Percentiles rank a stretch among this genome's conserved stretches.
Conservation (phyloP, 2,329 filamentous ascomycete species). For the Cordyceps farinosa region DNA sequence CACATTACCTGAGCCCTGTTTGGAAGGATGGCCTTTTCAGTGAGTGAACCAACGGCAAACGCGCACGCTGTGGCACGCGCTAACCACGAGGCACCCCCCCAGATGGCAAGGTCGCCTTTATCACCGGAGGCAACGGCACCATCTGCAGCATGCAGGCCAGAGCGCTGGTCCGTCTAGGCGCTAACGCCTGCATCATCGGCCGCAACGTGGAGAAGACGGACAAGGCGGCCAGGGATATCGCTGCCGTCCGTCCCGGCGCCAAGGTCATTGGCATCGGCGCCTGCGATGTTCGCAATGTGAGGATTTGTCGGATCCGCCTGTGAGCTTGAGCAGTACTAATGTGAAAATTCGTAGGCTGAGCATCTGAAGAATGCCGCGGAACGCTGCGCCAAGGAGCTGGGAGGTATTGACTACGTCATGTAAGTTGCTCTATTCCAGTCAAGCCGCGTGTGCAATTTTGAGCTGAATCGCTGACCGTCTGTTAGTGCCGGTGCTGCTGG, state of each 20-base stretch:
- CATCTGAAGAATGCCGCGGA: constrained; percentile 71
- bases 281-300: constrained; percentile 70
- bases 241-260: constrained; percentile 70
- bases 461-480: background rate
- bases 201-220: constrained; percentile 88
- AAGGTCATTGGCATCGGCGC: constrained; percentile 85
- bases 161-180: constrained; percentile 85
- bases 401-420: constrained; percentile 90
- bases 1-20: constrained; percentile 73
- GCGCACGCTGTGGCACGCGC: background rate
- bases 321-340: background rate
- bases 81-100: constrained; percentile 3
- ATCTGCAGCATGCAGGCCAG: constrained; percentile 94
- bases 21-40: constrained; percentile 89
- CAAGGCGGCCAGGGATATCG: constrained; percentile 73
- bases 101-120: constrained; percentile 89
- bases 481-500: constrained; percentile 84
- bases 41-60: constrained; percentile 37
- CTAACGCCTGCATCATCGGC: constrained; percentile 90
- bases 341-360: constrained; percentile 43
- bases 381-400: constrained; percentile 75
- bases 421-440: constrained; percentile 38
- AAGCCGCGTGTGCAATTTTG: background rate
- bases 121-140: constrained; percentile 87
- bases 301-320: constrained; percentile 16